Percentiles rank a stretch among this genome's conserved stretches.
phyloP scores from a whole-genome alignment of 2,329 filamentous ascomycete genomes.

The Beauveria caledonica region DNA sequence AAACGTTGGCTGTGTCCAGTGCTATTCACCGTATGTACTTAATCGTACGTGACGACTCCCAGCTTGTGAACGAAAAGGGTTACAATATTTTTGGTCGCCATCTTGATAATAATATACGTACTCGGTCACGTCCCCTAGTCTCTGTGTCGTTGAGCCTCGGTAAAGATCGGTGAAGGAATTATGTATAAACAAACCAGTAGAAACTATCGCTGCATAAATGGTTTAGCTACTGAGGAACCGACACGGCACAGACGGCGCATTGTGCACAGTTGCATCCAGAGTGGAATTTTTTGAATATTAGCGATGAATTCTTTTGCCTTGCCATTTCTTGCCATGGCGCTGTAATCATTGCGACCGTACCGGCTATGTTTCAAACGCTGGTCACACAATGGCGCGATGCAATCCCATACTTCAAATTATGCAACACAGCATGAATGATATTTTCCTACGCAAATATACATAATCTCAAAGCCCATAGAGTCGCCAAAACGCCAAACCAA shows the following conservation, averaged over 20 bases:
- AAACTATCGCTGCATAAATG: slow-evolving; percentile 2
- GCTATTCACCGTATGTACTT: not conserved
- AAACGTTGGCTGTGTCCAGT: not conserved
- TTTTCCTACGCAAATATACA: not conserved
- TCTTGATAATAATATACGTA: slow-evolving; percentile 3
- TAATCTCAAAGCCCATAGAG: not conserved
- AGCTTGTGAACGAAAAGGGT: not conserved
- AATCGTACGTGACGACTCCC: not conserved
- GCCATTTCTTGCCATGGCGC: not conserved
- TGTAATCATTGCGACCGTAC: too few species aligned
- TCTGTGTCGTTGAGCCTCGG: not conserved
- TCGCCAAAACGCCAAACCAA: slow-evolving; percentile 12
- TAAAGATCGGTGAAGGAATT: not conserved
- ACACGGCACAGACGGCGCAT: not conserved
- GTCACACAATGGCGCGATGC: not conserved
- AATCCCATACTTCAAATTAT: not conserved
- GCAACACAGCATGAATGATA: not conserved
- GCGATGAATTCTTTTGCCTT: not conserved
- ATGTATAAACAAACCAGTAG: not conserved
- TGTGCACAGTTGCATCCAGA: not conserved
- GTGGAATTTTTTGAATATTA: not conserved
- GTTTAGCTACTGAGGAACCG: not conserved
- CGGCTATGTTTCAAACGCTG: too few species aligned
- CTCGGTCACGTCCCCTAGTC: not conserved
- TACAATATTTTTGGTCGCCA: not conserved